Base-by-base conservation (phyloP, 495 filamentous ascomycete genomes). In the Beverwykella pulmonaria region DNA sequence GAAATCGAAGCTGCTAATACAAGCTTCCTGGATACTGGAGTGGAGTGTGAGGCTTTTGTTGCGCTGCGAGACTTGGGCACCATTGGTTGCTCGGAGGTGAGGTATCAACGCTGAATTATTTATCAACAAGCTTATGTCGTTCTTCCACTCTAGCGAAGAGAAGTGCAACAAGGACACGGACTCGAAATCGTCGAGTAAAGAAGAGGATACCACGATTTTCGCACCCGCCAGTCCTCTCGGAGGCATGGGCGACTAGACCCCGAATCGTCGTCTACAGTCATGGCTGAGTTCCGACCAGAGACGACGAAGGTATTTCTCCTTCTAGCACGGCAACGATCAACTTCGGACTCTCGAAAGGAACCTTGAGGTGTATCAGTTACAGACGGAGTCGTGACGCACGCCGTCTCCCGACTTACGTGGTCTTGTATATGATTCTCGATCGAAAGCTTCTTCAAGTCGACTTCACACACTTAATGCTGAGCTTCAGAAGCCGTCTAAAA, bases 291-390 rank as follows among this genome's bases (percentile, higher is more conserved):
- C 62, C 12, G 60, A 59, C 15, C 52, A 49, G 25, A 53, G 34
- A 12, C 50, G 47, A 3, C 65, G 60, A 8, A 53, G 71, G 39
- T 65, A 70, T 34, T 74, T 77, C 63, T 75, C 75, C 6, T 76
- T 78, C 53, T 71, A 73, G 25, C 54, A 66, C 12, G 75, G 74
- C 32, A 73, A 77, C 19, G 74, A 71, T 46, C 46, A 71, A 53
- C 53, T 59, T 15, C 23, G 26, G 25, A 22, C 53, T 4, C 27
- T 57, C 2, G 46, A 67, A 15, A 59, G 36, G 4, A 32, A 26
- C 1, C 29, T 41, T 54, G 22, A 34, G 22, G 25, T 29, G 19
- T 15, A 26, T 22, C 26, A 41, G 49, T 19, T 30, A 1, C 27
- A 54, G 29, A 25, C 26, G 49, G 20, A 44, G 2, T 27, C 20